These are phyloP conservation scores for Boletus pseudopeckii DNA, from an alignment of 768 basidiomycete species.

Conservation along the genomic window DNA sequence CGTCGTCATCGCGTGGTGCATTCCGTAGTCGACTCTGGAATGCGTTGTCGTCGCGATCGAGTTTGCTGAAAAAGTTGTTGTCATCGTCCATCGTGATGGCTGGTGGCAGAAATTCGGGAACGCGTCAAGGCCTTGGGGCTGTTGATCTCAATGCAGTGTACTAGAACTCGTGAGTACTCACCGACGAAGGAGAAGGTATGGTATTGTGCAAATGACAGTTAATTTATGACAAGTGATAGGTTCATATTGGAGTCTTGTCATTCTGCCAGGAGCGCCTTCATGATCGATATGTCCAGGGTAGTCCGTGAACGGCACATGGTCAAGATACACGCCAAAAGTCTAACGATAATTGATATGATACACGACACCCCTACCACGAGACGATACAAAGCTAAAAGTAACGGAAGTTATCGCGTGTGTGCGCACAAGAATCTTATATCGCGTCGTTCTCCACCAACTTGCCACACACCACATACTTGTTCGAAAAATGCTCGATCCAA, in stretches of 20 bases:
- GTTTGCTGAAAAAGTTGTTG: constrained; percentile 29
- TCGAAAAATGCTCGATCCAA: constrained; percentile 92
- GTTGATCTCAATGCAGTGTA: neutral
- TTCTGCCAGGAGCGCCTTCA: neutral
- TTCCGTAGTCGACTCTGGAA: constrained; percentile 39
- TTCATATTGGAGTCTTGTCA: neutral
- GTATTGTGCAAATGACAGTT: neutral
- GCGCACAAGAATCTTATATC: constrained; percentile 16
- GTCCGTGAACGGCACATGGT: too few relatives aligned
- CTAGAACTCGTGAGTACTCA: neutral
- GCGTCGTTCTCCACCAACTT: constrained; percentile 80
- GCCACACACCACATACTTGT: constrained; percentile 90
- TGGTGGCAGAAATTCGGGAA: neutral
- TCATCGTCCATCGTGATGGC: constrained; percentile 20
- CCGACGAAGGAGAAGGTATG: neutral
- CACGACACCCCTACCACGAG: constrained; percentile 3
- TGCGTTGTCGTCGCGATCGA: constrained; percentile 15
- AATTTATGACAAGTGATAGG: neutral
- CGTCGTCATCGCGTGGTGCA: constrained; percentile 28
- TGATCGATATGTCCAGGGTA: neutral
- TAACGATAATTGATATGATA: constrained; percentile 10
- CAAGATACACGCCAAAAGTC: neutral
- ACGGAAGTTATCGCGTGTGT: neutral
- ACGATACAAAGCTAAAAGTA: neutral
- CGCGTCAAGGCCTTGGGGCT: neutral